Conservation (phyloP, 208 protist genomes). For the Porcisia deanei region DNA sequence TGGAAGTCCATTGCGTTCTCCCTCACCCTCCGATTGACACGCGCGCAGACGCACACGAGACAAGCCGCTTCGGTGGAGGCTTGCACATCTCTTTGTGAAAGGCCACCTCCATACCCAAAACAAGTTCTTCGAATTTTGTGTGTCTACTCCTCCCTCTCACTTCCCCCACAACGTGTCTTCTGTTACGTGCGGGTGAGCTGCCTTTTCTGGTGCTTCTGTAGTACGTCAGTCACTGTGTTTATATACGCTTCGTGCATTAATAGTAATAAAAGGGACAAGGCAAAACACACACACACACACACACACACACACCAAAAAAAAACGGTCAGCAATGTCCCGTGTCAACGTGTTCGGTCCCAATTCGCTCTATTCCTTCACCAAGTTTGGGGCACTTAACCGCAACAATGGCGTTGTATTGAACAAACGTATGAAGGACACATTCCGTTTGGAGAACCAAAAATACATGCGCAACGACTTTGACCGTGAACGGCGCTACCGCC, state of each 20-base stretch:
- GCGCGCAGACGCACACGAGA: too few species aligned
- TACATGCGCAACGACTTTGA: constrained; percentile 71
- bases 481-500: constrained; percentile 76
- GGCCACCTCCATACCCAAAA: too few species aligned
- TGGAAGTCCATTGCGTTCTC: too few species aligned
- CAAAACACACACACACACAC: too few species aligned
- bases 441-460: constrained; percentile 82
- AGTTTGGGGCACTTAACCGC: constrained; percentile 74
- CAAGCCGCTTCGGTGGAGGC: too few species aligned
- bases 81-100: too few species aligned
- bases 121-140: too few species aligned
- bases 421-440: constrained; percentile 80
- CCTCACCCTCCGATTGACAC: too few species aligned
- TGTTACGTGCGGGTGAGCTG: too few species aligned
- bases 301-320: background rate
- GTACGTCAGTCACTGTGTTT: background rate
- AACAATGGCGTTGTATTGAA: constrained; percentile 41
- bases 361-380: constrained; percentile 86
- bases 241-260: background rate
- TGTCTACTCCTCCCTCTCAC: too few species aligned
- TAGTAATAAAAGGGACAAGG: background rate
- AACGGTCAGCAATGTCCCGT: constrained; percentile 60
- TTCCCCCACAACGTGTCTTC: too few species aligned
- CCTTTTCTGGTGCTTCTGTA: too few species aligned
- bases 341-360: constrained; percentile 76